phyloP scores from a whole-genome alignment of 352 stramenopile genomes.

The Pythium rishiriense region DNA sequence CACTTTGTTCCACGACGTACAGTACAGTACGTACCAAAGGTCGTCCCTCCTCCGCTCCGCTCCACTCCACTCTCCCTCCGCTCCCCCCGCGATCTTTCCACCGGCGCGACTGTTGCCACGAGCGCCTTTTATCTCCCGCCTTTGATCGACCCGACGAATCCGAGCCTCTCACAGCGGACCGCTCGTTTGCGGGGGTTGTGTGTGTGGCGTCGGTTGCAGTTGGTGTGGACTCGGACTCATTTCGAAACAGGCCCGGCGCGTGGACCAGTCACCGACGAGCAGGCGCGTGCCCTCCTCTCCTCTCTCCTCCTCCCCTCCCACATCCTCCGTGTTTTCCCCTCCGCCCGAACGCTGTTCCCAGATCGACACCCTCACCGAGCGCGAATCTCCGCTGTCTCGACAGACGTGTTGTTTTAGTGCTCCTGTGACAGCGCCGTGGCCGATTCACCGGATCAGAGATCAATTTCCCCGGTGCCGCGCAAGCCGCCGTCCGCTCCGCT shows the following conservation, averaged over 20 bases:
- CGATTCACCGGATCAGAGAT: too few relatives aligned
- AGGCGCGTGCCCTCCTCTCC: slow-evolving; percentile 6
- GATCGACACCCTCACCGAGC: too few relatives aligned
- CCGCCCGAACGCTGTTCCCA: too few relatives aligned
- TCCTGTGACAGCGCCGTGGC: background rate
- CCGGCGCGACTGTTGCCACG: background rate
- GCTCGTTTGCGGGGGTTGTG: background rate
- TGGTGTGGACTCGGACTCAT: background rate
- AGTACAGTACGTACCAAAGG: too few relatives aligned
- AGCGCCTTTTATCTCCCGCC: too few relatives aligned
- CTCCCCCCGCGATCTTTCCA: slow-evolving; percentile 2
- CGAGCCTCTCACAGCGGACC: too few relatives aligned
- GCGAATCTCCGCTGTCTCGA: too few relatives aligned
- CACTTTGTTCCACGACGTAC: background rate
- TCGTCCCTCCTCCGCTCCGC: background rate
- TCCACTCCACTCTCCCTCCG: background rate
- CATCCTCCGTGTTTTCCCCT: too few relatives aligned
- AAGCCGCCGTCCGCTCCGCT: background rate
- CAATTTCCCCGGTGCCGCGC: too few relatives aligned
- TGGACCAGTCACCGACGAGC: slow-evolving; percentile 20
- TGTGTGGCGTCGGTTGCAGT: background rate
- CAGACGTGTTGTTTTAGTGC: too few relatives aligned
- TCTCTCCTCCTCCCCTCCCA: background rate
- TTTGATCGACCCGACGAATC: too few relatives aligned
- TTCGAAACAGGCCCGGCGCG: background rate